Evolutionary conservation across 1,139 yeast species (phyloP), one percentile per base, ranked within the genome.

Genomic region (Suhomyces kunorum): DNA sequence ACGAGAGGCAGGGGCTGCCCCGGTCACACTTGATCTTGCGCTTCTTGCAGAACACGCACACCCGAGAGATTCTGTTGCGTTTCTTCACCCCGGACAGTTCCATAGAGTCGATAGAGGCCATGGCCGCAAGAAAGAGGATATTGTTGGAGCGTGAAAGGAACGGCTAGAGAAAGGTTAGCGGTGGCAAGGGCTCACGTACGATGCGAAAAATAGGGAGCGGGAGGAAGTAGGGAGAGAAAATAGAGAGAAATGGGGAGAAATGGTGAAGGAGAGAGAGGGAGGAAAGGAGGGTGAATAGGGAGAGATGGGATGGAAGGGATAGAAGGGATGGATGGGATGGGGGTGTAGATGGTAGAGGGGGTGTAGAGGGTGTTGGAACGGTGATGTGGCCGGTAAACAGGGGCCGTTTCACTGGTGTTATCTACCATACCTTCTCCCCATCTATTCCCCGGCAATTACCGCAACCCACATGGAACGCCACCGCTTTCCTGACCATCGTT

Each of bases 21-120:
- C 68, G 55, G 47, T 71, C 73, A 56, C 77, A 71, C 40, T 65
- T 68, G 41, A 71, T 72, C 50, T 71, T 71, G 22, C 76, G 47
- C 44, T 57, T 58, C 40, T 66, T 66, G 51, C 76, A 71, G 47
- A 68, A 68, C 33, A 59, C 63, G 50, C 76, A 71, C 19, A 69
- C 74, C 36, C 64, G 54, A 16, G 70, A 62, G 36, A 56, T 53
- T 45, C 75, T 57, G 38, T 61, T 58, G 30, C 76, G 53, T 46
- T 61, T 63, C 44, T 41, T 36, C 18, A 13, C 12, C 6, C 15
- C 29, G 17, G 32, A 20, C 22, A 9, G 30, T 6, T 34, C 38
- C 9, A 26, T 8, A 12, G 28, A n/a, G n/a, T 36, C 39, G 35
- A 26, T 20, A 13, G 26, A n/a, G 32, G 32, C 18, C 32, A 29